Base-by-base conservation (phyloP, 2,329 filamentous ascomycete species). In the Tolypocladium inflatum region DNA sequence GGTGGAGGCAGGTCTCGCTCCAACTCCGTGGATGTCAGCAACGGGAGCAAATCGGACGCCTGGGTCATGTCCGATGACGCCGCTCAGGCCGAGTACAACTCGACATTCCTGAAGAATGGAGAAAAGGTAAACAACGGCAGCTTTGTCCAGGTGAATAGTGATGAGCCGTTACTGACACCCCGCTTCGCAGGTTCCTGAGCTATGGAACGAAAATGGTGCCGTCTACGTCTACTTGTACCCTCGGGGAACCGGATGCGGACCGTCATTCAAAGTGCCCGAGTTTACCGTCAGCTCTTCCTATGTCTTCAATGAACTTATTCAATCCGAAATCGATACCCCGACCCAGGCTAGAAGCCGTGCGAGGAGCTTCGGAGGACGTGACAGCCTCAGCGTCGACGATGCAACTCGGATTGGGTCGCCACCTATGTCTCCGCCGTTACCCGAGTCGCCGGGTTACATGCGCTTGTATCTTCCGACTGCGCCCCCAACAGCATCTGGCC, bases 131-230 rank as follows among this genome's bases (percentile, higher is more conserved):
- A 65, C 59, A 55, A 13, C 21, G 7, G 15, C 38, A 48, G 42
- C 3, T 21, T 38, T n/a, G 41, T n/a, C 3, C 23, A 15, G 7
- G 19, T 23, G 4, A 15, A 8, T 37, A 26, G 19, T 52, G 33
- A 51, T 55, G 39, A 58, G 62, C 52, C 39, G 35, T 39, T 39
- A 13, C 42, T 58, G 26, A 59, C 51, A 5, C 30, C 21, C 19
- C 53, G n/a, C 4, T 30, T 42, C 45, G 13, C 57, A 85, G 82
- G 81, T 87, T 4, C 82, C 84, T 2, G 85, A 88, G 67, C 70
- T 88, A 23, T 88, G 85, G 85, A 82, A 84, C 62, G 83, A 86
- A 57, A 73, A 69, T 55, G 84, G 81, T 43, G 79, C 79, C 60
- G 77, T 86, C 30, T 74, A 77, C 55, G 77, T 88, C 23, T 83